Conservation (phyloP, 371 early-diverging fungal species). For the Umbelopsis sp. region DNA sequence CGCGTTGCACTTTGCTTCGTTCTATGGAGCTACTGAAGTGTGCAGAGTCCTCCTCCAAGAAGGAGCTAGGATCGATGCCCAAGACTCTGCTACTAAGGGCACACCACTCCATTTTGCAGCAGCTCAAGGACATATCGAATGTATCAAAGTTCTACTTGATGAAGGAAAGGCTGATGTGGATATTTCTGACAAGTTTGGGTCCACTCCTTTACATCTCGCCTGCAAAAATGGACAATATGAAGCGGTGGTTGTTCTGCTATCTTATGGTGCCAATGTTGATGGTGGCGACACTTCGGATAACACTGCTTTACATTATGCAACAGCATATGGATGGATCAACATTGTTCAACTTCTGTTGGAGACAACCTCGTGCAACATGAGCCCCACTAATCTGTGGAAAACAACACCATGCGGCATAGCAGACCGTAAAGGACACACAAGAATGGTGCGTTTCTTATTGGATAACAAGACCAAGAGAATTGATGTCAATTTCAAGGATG, state of each 20-base stretch:
- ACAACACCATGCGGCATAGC: slow-evolving; percentile 61
- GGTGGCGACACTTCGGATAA: slow-evolving; percentile 56
- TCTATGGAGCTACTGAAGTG: slow-evolving; percentile 52
- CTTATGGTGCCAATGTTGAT: slow-evolving; percentile 51
- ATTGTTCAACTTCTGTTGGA: slow-evolving; percentile 48
- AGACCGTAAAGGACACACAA: slow-evolving; percentile 61
- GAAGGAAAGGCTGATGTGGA: slow-evolving; percentile 51
- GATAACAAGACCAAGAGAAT: slow-evolving; percentile 30
- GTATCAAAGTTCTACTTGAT: slow-evolving; percentile 49
- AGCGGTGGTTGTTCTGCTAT: slow-evolving; percentile 41
- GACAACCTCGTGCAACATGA: slow-evolving; percentile 48
- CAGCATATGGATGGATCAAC: slow-evolving; percentile 55
- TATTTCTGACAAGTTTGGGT: slow-evolving; percentile 46
- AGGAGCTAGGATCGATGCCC: slow-evolving; percentile 47
- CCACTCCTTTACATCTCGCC: slow-evolving; percentile 57
- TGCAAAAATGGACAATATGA: slow-evolving; percentile 53
- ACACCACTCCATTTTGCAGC: slow-evolving; percentile 57
- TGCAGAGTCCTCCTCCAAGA: slow-evolving; percentile 46
- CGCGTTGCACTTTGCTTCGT: slow-evolving; percentile 62
- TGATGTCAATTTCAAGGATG: slow-evolving; percentile 54
- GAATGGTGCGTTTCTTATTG: slow-evolving; percentile 52
- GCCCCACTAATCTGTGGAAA: slow-evolving; percentile 57
- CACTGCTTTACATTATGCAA: slow-evolving; percentile 58
- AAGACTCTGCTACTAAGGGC: slow-evolving; percentile 45
- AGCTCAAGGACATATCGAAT: slow-evolving; percentile 50